Conservation (phyloP, 106 monocot genomes). For the Hemerocallis citrina region DNA sequence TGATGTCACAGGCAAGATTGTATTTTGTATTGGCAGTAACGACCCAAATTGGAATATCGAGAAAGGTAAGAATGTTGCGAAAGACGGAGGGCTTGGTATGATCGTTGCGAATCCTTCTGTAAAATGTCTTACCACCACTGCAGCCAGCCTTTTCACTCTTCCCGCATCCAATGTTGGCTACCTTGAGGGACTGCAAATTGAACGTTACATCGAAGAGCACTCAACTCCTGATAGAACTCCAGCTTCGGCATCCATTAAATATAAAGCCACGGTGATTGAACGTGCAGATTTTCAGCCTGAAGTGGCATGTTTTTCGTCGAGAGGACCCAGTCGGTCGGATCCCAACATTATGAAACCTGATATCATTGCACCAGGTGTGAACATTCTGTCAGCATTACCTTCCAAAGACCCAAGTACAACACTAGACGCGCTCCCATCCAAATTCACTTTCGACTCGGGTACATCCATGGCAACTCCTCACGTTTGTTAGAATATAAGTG, state of each 20-base stretch:
- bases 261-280: constrained; percentile 4
- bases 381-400: too few relatives aligned
- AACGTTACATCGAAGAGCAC: neutral
- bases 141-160: too few relatives aligned
- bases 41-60: neutral
- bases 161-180: too few relatives aligned
- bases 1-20: neutral
- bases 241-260: constrained; percentile 1
- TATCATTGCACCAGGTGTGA: constrained; percentile 9
- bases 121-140: too few relatives aligned
- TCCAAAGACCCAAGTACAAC: too few relatives aligned
- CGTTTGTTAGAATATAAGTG: too few relatives aligned
- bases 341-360: constrained; percentile 10
- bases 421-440: too few relatives aligned
- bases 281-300: neutral
- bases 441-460: too few relatives aligned
- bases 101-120: too few relatives aligned
- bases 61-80: neutral
- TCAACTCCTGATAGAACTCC: too few relatives aligned
- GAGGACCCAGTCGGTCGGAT: constrained; percentile 6
- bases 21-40: neutral
- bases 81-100: neutral
- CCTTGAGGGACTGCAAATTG: too few relatives aligned
- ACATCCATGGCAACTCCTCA: too few relatives aligned
- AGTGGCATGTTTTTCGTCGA: constrained; percentile 9